Conservation (phyloP, 176 grass and related monocot species). For the Carex pumila region DNA sequence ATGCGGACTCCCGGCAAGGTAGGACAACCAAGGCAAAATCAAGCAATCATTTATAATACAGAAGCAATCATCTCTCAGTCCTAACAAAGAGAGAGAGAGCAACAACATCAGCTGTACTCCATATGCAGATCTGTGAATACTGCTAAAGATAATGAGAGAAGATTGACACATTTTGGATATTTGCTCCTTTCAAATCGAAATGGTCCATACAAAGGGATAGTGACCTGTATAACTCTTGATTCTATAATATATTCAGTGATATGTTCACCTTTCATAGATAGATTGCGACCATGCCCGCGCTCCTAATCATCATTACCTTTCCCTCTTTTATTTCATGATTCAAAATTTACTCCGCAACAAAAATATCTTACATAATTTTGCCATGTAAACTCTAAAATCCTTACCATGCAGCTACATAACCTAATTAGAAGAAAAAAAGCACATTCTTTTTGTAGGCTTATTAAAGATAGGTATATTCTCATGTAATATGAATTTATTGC, state of each 20-base stretch:
- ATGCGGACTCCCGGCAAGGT: neutral
- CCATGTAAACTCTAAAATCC: too few species aligned
- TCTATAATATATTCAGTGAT: neutral
- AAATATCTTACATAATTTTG: too few species aligned
- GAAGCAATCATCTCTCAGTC: neutral
- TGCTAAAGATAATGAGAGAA: conserved; percentile 3
- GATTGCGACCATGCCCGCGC: neutral
- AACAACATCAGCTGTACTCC: neutral
- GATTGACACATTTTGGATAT: conserved; percentile 23
- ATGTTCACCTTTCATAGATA: neutral
- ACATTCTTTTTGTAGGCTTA: neutral
- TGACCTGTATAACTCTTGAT: neutral
- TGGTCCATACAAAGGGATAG: neutral
- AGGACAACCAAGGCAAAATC: neutral
- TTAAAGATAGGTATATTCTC: neutral
- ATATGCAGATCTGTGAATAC: neutral
- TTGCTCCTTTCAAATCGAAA: neutral
- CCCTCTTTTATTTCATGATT: neutral
- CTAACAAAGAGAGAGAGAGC: neutral
- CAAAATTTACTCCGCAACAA: neutral
- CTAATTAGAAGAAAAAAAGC: too few species aligned
- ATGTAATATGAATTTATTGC: neutral
- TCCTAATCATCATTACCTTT: neutral
- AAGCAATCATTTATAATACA: neutral
- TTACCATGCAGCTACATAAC: too few species aligned